Evolutionary conservation across 306 rosid genomes (phyloP), one percentile per base, ranked within the genome.

Genomic region (Sphenostylis stenocarpa): DNA sequence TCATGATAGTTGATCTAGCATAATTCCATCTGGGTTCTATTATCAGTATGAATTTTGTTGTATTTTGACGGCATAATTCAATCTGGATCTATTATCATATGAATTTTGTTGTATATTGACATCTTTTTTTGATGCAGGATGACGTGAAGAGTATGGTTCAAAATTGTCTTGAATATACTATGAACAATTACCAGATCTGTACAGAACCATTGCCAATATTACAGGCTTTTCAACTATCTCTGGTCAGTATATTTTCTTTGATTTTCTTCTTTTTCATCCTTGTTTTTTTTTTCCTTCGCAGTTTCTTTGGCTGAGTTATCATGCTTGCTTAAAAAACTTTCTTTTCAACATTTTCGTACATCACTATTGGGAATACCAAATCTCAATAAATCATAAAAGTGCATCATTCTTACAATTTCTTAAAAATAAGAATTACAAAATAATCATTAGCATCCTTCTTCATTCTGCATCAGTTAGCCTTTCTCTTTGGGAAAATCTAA

Each of bases 191-290:
- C 82, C 87, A 11, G 70, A 85, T 92, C 85, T 51, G 64, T 39
- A 73, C 67, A 5, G 87, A 91, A 79, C 82, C 91, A 57, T 83
- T 58, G 16, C 87, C 97, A 58, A 74, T 85, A 70, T 73, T 88
- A 66, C 95, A 95, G 84, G 93, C 97, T 60, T 90, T 92, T 78
- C 97, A 92, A 88, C 79, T 95, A 80, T 89, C 97, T 75, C 83
- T 95, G 99, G 99, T 95, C 67, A 84, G 91, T 76, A 68, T 67
- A 33, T 26, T 55, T 77, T 80, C 79, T 52, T 78, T 19, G 41
- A 15, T 72, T 77, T 64, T 57, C 53, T 70, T 63, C 28, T 31
- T 8, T 80, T 75, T 66, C 63, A 29, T 84, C 29, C 15, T 4
- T 64, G 14, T 48, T 55, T 9, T 21, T 9, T 21, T 29, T 67